These are phyloP conservation scores for Boletus reticuloceps DNA, from an alignment of 768 basidiomycete genomes.

Conservation along the genomic window DNA sequence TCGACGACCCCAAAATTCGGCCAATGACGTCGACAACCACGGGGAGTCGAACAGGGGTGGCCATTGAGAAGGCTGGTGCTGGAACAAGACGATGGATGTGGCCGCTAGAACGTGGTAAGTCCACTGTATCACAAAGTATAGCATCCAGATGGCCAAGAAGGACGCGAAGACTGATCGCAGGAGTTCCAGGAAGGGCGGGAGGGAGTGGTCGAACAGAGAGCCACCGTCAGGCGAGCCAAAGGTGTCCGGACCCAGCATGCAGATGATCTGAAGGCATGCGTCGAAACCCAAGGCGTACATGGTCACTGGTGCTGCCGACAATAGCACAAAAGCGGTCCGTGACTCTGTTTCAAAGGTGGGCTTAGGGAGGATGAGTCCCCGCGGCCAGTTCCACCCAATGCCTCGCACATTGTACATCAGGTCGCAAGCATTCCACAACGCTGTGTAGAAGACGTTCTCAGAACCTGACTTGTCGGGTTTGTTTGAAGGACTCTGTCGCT, in stretches of 20 bases:
- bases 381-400: constrained; percentile 28
- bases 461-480: neutral
- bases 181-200: constrained; percentile 32
- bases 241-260: constrained; percentile 37
- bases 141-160: constrained; percentile 29
- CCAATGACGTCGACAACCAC: constrained; percentile 54
- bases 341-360: constrained; percentile 16
- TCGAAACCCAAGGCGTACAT: constrained; percentile 9
- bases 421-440: constrained; percentile 27
- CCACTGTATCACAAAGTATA: constrained; percentile 46
- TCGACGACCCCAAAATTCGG: constrained; percentile 57
- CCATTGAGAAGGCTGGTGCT: constrained; percentile 52
- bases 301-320: constrained; percentile 5
- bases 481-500: neutral
- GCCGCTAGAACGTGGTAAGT: constrained; percentile 43
- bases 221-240: constrained; percentile 35
- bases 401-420: constrained; percentile 20
- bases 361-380: constrained; percentile 12
- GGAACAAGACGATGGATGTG: constrained; percentile 43
- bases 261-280: constrained; percentile 8
- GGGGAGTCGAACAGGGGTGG: constrained; percentile 61
- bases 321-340: constrained; percentile 11
- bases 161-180: constrained; percentile 42
- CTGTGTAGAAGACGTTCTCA: constrained; percentile 5
- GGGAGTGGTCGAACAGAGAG: constrained; percentile 35